Evolutionary conservation across 192 early-diverging fungal species (phyloP).

Genomic region (Glomus cerebriforme): DNA sequence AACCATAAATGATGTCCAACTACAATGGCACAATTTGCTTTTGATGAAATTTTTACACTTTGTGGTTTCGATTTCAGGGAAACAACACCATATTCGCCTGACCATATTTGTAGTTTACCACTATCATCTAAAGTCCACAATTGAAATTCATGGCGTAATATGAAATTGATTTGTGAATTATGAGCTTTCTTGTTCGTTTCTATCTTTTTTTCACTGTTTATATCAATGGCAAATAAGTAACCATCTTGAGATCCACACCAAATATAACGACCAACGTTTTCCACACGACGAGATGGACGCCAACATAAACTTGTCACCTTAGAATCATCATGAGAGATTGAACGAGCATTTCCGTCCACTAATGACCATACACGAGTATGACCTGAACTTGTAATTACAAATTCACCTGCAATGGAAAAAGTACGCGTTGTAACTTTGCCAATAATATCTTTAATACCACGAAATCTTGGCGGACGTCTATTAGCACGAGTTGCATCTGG

Average conservation of each 20-base stretch:
- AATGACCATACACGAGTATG: slow-evolving; percentile 48
- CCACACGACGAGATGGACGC: slow-evolving; percentile 52
- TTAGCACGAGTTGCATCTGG: slow-evolving; percentile 59
- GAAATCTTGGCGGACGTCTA: slow-evolving; percentile 56
- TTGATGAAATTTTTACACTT: slow-evolving; percentile 45
- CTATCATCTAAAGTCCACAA: slow-evolving; percentile 73
- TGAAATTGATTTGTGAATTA: slow-evolving; percentile 50
- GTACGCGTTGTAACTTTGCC: slow-evolving; percentile 50
- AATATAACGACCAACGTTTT: slow-evolving; percentile 61
- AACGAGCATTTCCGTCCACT: slow-evolving; percentile 47
- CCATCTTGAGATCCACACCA: slow-evolving; percentile 70
- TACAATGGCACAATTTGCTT: slow-evolving; percentile 52
- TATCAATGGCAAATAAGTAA: slow-evolving; percentile 59
- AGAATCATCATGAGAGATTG: slow-evolving; percentile 50
- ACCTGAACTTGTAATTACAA: slow-evolving; percentile 49
- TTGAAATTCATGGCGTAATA: slow-evolving; percentile 55
- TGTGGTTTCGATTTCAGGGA: slow-evolving; percentile 41
- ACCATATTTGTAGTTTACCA: slow-evolving; percentile 63
- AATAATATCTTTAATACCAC: slow-evolving; percentile 42
- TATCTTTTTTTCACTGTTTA: slow-evolving; percentile 37
- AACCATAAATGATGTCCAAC: slow-evolving; percentile 63
- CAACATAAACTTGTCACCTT: slow-evolving; percentile 57
- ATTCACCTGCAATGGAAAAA: slow-evolving; percentile 55
- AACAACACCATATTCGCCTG: slow-evolving; percentile 38
- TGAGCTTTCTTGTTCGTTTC: slow-evolving; percentile 49